Evolutionary conservation across 2,329 filamentous ascomycete species (phyloP), one percentile per base, ranked within the genome.

Genomic region (Colletotrichum ledebouriae): DNA sequence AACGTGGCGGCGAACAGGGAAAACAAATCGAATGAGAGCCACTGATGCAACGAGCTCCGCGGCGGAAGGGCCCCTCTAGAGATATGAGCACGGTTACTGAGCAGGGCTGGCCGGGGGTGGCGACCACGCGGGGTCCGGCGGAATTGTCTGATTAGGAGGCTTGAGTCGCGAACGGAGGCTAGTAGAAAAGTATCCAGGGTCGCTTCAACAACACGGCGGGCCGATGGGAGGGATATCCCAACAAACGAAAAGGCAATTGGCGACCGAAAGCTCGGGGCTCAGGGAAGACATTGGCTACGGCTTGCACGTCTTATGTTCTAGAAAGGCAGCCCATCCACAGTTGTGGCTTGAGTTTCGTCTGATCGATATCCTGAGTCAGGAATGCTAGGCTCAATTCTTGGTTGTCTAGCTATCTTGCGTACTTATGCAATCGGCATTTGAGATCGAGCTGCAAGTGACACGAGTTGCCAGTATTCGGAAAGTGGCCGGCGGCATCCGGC

Each of bases 381-480:
- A 17, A 29, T 20, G 63, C 34, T 39, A 39, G 59, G 12, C 39
- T 42, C 29, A 42, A 37, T 15, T 13, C 13, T 41, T 17, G 25
- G 13, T 25, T 11, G 13, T 50, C 33, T 47, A 22, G 20, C 12
- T 63, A 25, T 47, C 59, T 33, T 20, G 49, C 29, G 44, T 13
- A 33, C 42, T 44, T 42, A 59, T 42, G 65, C 65, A 68, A 68
- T 59, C 60, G 65, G 60, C 49, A 53, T 42, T 13, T 46, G 20
- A 3, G 25, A 22, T 22, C 10, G 20, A 57, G 17, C 11, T 17
- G 13, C 17, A 39, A 20, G 17, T 50, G 46, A 6, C 17, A 17
- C 29, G 29, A 53, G 29, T 34, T 17, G 11, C 29, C 22, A 25
- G 33, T 53, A n/a, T n/a, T 37, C n/a, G 49, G 25, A 52, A 34